Evolutionary conservation across 768 basidiomycete species (phyloP).

Genomic region (Calocera viscosa): DNA sequence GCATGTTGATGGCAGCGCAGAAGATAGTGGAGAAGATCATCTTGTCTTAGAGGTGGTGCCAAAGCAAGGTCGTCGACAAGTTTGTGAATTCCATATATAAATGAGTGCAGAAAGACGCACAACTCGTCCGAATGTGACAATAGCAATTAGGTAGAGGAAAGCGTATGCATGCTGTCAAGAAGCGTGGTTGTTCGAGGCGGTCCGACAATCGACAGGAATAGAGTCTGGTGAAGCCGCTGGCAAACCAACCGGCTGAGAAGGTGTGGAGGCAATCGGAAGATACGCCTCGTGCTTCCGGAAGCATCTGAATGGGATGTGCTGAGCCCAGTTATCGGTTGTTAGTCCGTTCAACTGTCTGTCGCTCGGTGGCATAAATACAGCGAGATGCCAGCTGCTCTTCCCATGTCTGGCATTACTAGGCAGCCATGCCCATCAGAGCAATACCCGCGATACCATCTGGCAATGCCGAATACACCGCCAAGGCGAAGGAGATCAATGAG

Average conservation of each 20-base stretch:
- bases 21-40: neutral
- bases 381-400: neutral
- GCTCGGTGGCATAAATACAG: neutral
- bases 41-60: neutral
- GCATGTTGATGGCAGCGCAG: constrained; percentile 11
- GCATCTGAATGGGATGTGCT: neutral
- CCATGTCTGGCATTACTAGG: neutral
- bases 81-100: no score
- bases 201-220: no score
- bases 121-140: no score
- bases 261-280: neutral
- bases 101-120: no score
- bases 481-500: neutral
- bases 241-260: no score
- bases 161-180: no score
- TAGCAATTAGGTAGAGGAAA: no score
- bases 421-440: neutral
- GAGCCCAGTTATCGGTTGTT: no score
- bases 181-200: no score
- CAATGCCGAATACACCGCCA: neutral
- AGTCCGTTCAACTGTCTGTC: no score
- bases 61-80: neutral
- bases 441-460: neutral
- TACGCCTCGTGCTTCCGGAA: neutral
- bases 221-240: no score